Evolutionary conservation across 768 basidiomycete species (phyloP).

Genomic region (Termitomyces sp.): DNA sequence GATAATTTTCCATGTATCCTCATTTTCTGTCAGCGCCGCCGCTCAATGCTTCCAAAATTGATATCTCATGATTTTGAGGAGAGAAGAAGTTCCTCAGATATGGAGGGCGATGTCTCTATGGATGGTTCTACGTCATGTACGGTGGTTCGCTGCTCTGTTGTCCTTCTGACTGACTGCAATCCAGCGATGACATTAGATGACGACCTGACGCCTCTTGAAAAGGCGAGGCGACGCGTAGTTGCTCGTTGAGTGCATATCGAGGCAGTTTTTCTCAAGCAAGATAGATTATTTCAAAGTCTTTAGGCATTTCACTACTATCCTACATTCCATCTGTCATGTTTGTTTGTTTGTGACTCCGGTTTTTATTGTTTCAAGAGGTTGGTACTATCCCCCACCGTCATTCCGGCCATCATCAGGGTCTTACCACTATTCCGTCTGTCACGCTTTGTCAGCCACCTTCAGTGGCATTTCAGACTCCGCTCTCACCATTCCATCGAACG

Average conservation of each 20-base stretch:
- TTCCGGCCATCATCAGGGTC: no score
- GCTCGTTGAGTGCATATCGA: background rate
- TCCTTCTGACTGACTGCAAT: slow-evolving; percentile 8
- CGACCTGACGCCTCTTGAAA: slow-evolving; percentile 62
- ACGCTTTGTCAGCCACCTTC: no score
- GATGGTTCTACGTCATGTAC: slow-evolving; percentile 40
- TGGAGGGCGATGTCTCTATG: slow-evolving; percentile 33
- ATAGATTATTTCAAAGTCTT: no score
- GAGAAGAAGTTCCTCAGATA: slow-evolving; percentile 17
- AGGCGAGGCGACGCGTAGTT: slow-evolving; percentile 49
- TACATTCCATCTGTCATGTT: no score
- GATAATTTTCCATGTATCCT: background rate
- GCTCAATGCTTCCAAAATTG: slow-evolving; percentile 66
- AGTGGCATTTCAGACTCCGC: no score
- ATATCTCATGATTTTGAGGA: slow-evolving; percentile 30
- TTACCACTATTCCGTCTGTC: no score
- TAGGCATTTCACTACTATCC: no score
- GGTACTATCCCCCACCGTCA: no score
- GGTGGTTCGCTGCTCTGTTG: slow-evolving; percentile 10
- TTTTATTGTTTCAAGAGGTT: no score
- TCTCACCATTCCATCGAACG: no score
- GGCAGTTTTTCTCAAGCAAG: background rate
- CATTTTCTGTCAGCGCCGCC: slow-evolving; percentile 47
- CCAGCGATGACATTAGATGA: slow-evolving; percentile 43
- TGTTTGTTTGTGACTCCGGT: no score